Conservation (phyloP, 192 early-diverging fungal species). For the Dimargaris xerosporica region DNA sequence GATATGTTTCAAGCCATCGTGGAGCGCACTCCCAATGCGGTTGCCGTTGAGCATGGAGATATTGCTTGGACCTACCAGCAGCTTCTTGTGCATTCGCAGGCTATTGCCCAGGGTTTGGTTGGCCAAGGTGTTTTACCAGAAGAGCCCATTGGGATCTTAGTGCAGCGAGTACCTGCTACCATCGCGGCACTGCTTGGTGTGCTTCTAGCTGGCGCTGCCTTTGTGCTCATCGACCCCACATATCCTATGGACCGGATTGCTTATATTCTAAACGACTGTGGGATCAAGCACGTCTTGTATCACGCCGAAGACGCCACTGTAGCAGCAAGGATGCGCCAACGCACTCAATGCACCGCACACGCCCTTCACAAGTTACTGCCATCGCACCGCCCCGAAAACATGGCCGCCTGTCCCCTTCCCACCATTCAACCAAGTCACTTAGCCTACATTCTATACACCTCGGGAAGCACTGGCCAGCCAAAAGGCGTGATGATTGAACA, state of each 20-base stretch:
- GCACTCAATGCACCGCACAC: no score
- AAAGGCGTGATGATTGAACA: not conserved
- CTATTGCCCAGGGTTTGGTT: not conserved
- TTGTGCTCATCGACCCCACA: not conserved
- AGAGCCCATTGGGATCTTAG: not conserved
- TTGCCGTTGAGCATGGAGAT: conserved; percentile 3
- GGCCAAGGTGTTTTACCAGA: not conserved
- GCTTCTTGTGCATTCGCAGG: not conserved
- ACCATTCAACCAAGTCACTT: not conserved
- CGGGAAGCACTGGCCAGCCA: conserved; percentile 5
- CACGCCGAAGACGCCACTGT: not conserved
- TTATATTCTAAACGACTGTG: not conserved
- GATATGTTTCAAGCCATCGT: not conserved
- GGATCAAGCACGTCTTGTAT: not conserved
- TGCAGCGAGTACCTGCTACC: not conserved
- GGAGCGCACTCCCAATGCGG: not conserved
- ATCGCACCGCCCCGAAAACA: no score
- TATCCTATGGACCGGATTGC: not conserved
- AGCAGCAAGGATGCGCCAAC: not conserved
- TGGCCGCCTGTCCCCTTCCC: not conserved
- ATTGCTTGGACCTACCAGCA: not conserved
- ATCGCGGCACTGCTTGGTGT: conserved; percentile 3
- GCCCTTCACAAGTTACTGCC: not conserved
- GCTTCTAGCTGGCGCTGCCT: not conserved
- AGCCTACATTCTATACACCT: conserved; percentile 3